phyloP scores from a whole-genome alignment of 345 rosid genomes.

The Toxicodendron radicans region DNA sequence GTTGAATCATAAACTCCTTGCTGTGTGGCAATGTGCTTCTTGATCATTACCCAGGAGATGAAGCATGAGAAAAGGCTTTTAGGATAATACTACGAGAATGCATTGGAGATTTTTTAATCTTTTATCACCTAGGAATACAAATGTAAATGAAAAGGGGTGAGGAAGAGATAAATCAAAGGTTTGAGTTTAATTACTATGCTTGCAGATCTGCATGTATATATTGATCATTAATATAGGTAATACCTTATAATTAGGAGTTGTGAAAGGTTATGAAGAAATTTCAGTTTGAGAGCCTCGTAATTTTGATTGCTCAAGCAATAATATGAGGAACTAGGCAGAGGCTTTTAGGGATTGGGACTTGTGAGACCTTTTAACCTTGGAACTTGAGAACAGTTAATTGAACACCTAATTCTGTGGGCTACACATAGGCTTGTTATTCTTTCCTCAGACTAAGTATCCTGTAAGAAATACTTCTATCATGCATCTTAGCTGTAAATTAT shows the following conservation, averaged over 20 bases:
- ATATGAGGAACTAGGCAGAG: neutral
- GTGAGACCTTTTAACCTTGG: neutral
- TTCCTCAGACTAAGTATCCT: neutral
- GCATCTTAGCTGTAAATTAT: neutral
- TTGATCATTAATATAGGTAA: neutral
- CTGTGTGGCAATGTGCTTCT: neutral
- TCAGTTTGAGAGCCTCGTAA: neutral
- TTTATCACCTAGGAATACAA: neutral
- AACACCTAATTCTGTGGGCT: neutral
- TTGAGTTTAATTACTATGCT: neutral
- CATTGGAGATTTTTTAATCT: neutral
- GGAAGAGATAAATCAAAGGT: neutral
- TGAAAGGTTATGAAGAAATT: neutral
- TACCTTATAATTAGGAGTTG: neutral
- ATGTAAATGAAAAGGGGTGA: neutral
- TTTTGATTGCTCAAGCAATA: neutral
- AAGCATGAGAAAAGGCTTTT: constrained; percentile 9
- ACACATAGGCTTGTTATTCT: neutral
- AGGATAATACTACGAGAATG: constrained; percentile 2
- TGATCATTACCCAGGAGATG: neutral
- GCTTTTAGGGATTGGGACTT: neutral
- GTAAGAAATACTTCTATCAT: neutral
- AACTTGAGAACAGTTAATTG: neutral
- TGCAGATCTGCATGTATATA: neutral
- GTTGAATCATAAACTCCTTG: neutral